Base-by-base conservation (phyloP, 495 filamentous ascomycete species). In the Friedmanniomyces simplex region DNA sequence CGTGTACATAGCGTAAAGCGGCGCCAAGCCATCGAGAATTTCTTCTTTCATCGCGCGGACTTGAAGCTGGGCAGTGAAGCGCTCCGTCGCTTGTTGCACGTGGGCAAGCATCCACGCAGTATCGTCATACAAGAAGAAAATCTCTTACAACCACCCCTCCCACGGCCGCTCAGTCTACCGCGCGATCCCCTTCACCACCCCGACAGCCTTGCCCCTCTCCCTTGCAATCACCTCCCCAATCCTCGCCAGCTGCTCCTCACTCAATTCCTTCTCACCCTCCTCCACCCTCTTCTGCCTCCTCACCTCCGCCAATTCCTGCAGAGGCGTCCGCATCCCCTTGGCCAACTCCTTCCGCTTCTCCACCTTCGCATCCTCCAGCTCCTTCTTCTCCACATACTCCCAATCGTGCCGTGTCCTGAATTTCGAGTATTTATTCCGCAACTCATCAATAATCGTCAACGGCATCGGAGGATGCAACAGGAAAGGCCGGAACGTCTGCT, bases 391-490 rank as follows among this genome's bases (percentile, higher is more conserved):
- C 32, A 86, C 67, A 68, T 82, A 88, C 64, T 81, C 79, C 54
- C 73, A 72, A 37, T 90, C 86, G 69, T 96, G 90, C 24, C 90
- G 73, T 42, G 80, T 86, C 61, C 91, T 79, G 82, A 89, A 95
- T 59, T 79, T 82, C 58, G 80, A 83, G 79, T 85, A 96, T 63
- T 85, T 87, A 72, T 85, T 85, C 59, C 93, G 78, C 67, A 96
- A 76, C 76, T 97, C 91, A 68, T 96, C 87, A 61, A 97, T 78
- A 32, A 96, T 79, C 25, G 67, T 74, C 46, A 73, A 69, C 25
- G 93, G 89, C 76, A 96, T 86, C n/a, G 91, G 91, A 18, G 86
- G 76, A 13, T 75, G 68, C 1, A 87, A 72, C 13, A 96, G 70
- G 14, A 83, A 86, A 0, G 91, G 90, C 12, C 81, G 71, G 72